These are phyloP conservation scores for Turnera subulata DNA, from an alignment of 345 rosid genomes.

Conservation along the genomic window DNA sequence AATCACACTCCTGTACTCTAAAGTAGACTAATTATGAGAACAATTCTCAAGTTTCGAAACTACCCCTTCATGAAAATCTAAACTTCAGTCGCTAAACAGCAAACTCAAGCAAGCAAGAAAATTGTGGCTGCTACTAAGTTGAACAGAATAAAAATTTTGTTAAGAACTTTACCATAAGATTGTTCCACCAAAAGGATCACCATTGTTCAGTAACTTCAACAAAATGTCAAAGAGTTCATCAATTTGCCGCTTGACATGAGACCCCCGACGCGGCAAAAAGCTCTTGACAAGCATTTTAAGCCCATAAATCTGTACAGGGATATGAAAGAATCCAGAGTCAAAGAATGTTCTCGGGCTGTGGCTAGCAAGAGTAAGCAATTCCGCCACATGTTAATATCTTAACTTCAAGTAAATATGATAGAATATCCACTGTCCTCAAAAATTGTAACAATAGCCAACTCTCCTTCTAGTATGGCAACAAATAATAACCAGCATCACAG, in stretches of 20 bases:
- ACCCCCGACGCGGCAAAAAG: slow-evolving; percentile 65
- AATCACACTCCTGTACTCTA: no score
- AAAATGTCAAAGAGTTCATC: slow-evolving; percentile 46
- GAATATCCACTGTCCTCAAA: no score
- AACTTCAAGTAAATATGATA: no score
- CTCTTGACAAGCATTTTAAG: slow-evolving; percentile 78
- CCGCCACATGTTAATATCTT: no score
- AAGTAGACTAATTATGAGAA: no score
- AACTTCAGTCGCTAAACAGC: background rate
- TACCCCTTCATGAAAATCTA: no score
- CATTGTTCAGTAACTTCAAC: slow-evolving; percentile 51
- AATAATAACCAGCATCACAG: background rate
- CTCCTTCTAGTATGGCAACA: no score
- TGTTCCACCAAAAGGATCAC: slow-evolving; percentile 32
- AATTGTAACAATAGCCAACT: no score
- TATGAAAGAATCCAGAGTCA: background rate
- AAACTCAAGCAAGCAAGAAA: background rate
- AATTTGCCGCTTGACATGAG: slow-evolving; percentile 44
- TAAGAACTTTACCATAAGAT: slow-evolving; percentile 44
- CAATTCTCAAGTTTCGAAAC: no score
- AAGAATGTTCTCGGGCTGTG: no score
- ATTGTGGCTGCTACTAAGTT: background rate
- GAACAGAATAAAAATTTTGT: slow-evolving; percentile 6
- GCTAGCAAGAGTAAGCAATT: no score
- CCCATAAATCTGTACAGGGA: slow-evolving; percentile 64